phyloP scores from a whole-genome alignment of 106 monocot genomes.

The Dactylorhiza incarnata region DNA sequence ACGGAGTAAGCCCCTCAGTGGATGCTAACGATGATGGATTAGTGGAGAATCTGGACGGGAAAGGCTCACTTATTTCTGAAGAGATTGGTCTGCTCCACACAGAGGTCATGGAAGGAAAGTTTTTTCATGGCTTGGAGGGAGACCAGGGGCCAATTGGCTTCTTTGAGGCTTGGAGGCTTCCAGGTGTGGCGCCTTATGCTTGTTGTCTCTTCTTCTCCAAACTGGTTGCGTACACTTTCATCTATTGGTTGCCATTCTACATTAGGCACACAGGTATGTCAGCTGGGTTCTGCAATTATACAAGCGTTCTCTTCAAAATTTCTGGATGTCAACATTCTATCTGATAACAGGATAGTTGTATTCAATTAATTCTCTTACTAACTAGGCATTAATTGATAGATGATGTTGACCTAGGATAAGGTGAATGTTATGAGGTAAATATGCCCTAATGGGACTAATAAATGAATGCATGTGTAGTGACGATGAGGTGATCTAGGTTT shows the following conservation, averaged over 20 bases:
- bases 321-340: background rate
- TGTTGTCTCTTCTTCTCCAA: slow-evolving; percentile 94
- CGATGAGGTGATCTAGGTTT: too few species aligned
- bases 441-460: too few species aligned
- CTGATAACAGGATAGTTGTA: background rate
- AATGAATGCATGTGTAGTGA: too few species aligned
- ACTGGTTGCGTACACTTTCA: slow-evolving; percentile 91
- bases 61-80: background rate
- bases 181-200: slow-evolving; percentile 69
- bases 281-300: background rate
- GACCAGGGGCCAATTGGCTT: slow-evolving; percentile 55
- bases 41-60: slow-evolving; percentile 13
- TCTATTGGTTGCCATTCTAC: slow-evolving; percentile 97
- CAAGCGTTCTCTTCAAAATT: background rate
- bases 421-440: too few species aligned
- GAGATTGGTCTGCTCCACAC: background rate
- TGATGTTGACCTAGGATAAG: background rate
- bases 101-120: slow-evolving; percentile 10
- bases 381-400: background rate
- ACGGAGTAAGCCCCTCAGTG: background rate
- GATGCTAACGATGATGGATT: slow-evolving; percentile 15
- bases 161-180: slow-evolving; percentile 87
- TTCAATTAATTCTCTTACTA: background rate
- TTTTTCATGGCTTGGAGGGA: background rate
- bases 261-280: slow-evolving; percentile 72